Conservation (phyloP, 108 stramenopile genomes). For the Skeletonema potamos region DNA sequence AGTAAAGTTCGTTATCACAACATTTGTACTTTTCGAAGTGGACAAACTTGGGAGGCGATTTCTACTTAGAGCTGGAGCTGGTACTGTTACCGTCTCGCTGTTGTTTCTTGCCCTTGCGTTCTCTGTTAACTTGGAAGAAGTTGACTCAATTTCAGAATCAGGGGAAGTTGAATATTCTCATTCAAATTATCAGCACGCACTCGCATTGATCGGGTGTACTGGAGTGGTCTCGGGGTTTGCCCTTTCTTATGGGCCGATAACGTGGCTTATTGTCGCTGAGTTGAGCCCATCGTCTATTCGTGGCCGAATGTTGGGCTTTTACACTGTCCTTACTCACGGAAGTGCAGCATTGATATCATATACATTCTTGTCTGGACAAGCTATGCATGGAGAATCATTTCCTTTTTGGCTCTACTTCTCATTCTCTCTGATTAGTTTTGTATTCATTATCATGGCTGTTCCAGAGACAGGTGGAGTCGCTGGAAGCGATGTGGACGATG, state of each 20-base stretch:
- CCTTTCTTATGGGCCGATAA: slow-evolving; percentile 58
- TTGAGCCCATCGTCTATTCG: slow-evolving; percentile 55
- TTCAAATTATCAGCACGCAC: slow-evolving; percentile 26
- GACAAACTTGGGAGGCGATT: slow-evolving; percentile 53
- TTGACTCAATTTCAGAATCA: slow-evolving; percentile 8
- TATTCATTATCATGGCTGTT: slow-evolving; percentile 37
- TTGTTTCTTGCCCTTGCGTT: slow-evolving; percentile 41
- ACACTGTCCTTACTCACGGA: slow-evolving; percentile 40
- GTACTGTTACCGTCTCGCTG: slow-evolving; percentile 40
- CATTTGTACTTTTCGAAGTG: slow-evolving; percentile 50
- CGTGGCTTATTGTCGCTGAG: slow-evolving; percentile 57
- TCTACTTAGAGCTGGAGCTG: slow-evolving; percentile 50
- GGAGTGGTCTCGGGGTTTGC: slow-evolving; percentile 55
- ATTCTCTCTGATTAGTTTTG: slow-evolving; percentile 25
- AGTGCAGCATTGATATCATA: slow-evolving; percentile 43
- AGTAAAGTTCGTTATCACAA: slow-evolving; percentile 51
- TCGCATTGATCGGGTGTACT: slow-evolving; percentile 45
- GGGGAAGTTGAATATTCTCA: slow-evolving; percentile 19
- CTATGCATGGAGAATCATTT: slow-evolving; percentile 29
- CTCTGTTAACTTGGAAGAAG: slow-evolving; percentile 7
- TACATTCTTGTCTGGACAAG: slow-evolving; percentile 48
- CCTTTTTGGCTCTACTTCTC: slow-evolving; percentile 49
- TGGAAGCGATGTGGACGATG: slow-evolving; percentile 37
- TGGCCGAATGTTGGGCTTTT: slow-evolving; percentile 54
- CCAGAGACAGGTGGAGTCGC: slow-evolving; percentile 47